Conservation (phyloP, 441 rosid species). For the Geranium incanum region DNA sequence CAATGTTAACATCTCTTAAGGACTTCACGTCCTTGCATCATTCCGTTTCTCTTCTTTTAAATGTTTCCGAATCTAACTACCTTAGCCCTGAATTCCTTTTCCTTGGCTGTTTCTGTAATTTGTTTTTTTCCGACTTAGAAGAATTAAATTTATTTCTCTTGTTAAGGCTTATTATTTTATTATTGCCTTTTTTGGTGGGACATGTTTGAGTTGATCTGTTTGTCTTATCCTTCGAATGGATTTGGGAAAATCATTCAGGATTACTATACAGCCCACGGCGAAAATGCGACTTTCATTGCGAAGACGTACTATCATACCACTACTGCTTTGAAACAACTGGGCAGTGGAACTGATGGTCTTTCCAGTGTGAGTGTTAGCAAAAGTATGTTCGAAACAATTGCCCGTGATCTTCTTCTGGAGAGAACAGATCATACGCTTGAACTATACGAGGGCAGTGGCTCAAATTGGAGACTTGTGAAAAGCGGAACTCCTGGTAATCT, state of each 20-base stretch:
- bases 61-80: not conserved
- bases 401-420: slow-evolving; percentile 82
- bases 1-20: not conserved
- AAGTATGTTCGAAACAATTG: slow-evolving; percentile 84
- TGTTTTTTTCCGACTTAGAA: not conserved
- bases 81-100: not conserved
- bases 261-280: slow-evolving; percentile 86
- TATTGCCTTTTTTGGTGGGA: not conserved
- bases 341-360: slow-evolving; percentile 64
- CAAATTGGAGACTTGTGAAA: slow-evolving; percentile 81
- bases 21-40: not conserved
- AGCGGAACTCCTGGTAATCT: slow-evolving; percentile 91
- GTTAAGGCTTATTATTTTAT: not conserved
- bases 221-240: not conserved
- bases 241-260: slow-evolving; percentile 38
- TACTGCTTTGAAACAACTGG: slow-evolving; percentile 65
- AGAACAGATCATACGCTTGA: slow-evolving; percentile 85
- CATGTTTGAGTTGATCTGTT: not conserved
- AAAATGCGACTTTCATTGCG: slow-evolving; percentile 74
- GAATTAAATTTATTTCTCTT: not conserved
- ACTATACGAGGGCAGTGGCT: slow-evolving; percentile 88
- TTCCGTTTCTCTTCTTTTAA: not conserved
- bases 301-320: slow-evolving; percentile 88
- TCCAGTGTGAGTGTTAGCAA: slow-evolving; percentile 76
- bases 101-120: not conserved